Base-by-base conservation (phyloP, 1,284 basidiomycete genomes). In the Sutorius eximius region DNA sequence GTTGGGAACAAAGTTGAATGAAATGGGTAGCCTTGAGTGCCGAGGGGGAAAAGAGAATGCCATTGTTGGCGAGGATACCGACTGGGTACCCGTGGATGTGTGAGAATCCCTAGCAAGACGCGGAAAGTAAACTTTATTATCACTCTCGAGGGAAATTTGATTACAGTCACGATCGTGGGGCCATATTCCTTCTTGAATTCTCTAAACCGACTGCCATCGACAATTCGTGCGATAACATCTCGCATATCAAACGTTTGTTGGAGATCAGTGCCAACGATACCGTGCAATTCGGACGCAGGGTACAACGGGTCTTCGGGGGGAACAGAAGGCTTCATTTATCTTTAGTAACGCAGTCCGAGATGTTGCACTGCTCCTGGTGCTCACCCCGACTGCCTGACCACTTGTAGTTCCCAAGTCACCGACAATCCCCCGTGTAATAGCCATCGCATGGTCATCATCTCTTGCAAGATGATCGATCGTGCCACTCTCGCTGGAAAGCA, bases 141-240 rank as follows among this genome's bases (percentile, higher is more conserved):
- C 46, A 43, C 53, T 48, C 38, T 27, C 45, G 45, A 40, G 10
- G 15, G 50, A 75, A 54, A 53, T 38, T 2, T 11, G 4, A 81
- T 59, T 64, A 91, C 93, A 8, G 94, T 97, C 51, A 97, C 83
- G 54, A 98, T 86, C 1, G 93, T 96, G 47, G 87, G 77, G 15
- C 93, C 95, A 68, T 96, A 97, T 68, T 95, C 93, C 71, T 89
- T 91, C 79, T 98, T 98, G 79, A 96, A 98, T 73, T 97, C 95
- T 60, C 93, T 82, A 72, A 98, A 95, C 54, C 86, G 83, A 67
- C 91, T 94, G 3, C 93, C 94, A 63, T 98, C 95, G 5, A 95
- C 93, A 44, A 95, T 75, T 27, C 95, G 86, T 15, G 94, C 86
- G 65, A 98, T 95, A 30, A 98, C 87, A 67, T 97, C 94, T 45